phyloP scores from a whole-genome alignment of 306 rosid genomes.

The Mucuna pruriens region DNA sequence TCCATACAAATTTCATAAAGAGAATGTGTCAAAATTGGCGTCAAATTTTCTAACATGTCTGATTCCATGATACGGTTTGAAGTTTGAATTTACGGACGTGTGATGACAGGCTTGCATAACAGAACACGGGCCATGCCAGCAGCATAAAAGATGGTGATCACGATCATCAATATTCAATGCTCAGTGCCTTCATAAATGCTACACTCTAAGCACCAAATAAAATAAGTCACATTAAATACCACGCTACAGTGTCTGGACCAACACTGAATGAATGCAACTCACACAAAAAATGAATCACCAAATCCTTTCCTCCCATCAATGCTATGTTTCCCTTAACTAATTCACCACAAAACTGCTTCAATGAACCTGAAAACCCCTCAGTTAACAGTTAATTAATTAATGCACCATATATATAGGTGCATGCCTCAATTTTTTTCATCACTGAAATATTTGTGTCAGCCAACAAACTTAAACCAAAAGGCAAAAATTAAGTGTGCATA shows the following conservation, averaged over 20 bases:
- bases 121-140: neutral
- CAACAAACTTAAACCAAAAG: neutral
- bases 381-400: conserved; percentile 13
- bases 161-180: conserved; percentile 2
- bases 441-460: conserved; percentile 49
- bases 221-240: conserved; percentile 35
- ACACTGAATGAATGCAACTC: conserved; percentile 22
- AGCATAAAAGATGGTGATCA: conserved; percentile 19
- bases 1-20: neutral
- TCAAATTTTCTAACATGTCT: neutral
- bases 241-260: neutral
- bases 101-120: conserved; percentile 22
- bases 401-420: neutral
- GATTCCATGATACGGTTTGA: neutral
- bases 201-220: conserved; percentile 17
- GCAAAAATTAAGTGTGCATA: neutral
- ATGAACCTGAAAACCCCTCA: neutral
- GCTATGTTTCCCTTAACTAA: neutral
- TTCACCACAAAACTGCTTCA: neutral
- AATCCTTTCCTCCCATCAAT: neutral
- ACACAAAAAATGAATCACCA: neutral
- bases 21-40: neutral
- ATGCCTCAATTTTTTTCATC: neutral
- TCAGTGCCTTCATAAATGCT: neutral
- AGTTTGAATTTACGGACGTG: neutral